Conservation (phyloP, 805 yeast species). For the Kodamaea kaohsiungensis region DNA sequence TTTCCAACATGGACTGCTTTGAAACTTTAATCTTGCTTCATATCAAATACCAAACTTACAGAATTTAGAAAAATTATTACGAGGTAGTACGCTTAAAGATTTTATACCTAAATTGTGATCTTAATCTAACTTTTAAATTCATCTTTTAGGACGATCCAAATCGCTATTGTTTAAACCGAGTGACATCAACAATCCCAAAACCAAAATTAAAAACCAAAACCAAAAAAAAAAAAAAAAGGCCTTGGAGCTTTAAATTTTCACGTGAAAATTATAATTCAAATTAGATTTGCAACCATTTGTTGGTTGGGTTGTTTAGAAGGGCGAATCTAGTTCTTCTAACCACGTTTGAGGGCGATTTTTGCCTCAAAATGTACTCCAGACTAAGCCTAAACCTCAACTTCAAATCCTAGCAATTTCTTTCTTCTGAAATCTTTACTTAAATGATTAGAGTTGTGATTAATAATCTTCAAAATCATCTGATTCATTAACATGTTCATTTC, state of each 20-base stretch:
- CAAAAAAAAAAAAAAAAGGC: no score
- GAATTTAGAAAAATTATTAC: no score
- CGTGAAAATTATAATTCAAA: not conserved
- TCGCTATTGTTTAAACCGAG: not conserved
- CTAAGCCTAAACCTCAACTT: slow-evolving; percentile 4
- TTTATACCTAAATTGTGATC: no score
- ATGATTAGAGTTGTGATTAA: slow-evolving; percentile 13
- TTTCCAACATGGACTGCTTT: no score
- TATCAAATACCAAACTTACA: no score
- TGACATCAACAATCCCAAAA: not conserved
- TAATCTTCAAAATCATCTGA: slow-evolving; percentile 47
- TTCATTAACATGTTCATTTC: slow-evolving; percentile 54
- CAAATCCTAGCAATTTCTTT: not conserved
- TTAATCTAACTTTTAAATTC: no score
- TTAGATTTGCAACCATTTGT: not conserved
- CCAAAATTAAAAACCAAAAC: no score
- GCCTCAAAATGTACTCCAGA: no score
- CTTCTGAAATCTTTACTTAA: slow-evolving; percentile 7
- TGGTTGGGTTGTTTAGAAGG: not conserved
- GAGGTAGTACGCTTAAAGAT: no score
- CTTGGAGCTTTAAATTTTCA: not conserved
- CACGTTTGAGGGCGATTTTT: no score
- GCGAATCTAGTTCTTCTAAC: not conserved
- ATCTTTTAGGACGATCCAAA: not conserved
- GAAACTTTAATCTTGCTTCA: no score